Evolutionary conservation across 2,329 filamentous ascomycete species (phyloP).

Genomic region (Cordyceps javanica): DNA sequence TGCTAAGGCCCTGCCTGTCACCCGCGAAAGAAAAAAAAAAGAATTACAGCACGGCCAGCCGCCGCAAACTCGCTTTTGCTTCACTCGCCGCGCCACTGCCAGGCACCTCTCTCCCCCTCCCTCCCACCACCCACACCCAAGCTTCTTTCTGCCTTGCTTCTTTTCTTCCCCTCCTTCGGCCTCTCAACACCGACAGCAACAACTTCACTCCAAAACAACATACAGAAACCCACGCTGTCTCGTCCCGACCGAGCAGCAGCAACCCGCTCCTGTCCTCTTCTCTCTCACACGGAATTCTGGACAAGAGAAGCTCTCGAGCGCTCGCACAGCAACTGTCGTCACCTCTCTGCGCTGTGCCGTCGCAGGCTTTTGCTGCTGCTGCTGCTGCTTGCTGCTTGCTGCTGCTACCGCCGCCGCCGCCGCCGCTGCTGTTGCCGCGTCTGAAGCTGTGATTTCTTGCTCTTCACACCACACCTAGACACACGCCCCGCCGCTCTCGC

Average conservation of each 20-base stretch:
- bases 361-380: slow-evolving; percentile 17
- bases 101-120: slow-evolving; percentile 12
- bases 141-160: slow-evolving; percentile 17
- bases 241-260: neutral
- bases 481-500: slow-evolving; percentile 23
- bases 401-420: too few relatives aligned
- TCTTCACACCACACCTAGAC: slow-evolving; percentile 17
- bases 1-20: slow-evolving; percentile 1
- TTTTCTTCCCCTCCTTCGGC: slow-evolving; percentile 8
- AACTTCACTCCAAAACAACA: slow-evolving; percentile 2
- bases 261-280: neutral
- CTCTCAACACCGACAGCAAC: neutral
- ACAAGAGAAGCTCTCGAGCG: slow-evolving; percentile 10
- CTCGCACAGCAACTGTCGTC: slow-evolving; percentile 17
- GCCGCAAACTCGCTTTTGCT: neutral
- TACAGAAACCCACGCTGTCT: neutral
- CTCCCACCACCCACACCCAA: slow-evolving; percentile 11
- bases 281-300: neutral
- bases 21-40: too few relatives aligned
- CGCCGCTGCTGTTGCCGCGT: slow-evolving; percentile 15
- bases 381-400: too few relatives aligned
- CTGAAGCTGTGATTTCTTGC: slow-evolving; percentile 15
- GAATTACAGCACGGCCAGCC: neutral
- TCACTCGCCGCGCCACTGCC: slow-evolving; percentile 2
- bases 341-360: slow-evolving; percentile 21